phyloP scores from a whole-genome alignment of 352 stramenopile species.

The Phytophthora fragariaefolia region DNA sequence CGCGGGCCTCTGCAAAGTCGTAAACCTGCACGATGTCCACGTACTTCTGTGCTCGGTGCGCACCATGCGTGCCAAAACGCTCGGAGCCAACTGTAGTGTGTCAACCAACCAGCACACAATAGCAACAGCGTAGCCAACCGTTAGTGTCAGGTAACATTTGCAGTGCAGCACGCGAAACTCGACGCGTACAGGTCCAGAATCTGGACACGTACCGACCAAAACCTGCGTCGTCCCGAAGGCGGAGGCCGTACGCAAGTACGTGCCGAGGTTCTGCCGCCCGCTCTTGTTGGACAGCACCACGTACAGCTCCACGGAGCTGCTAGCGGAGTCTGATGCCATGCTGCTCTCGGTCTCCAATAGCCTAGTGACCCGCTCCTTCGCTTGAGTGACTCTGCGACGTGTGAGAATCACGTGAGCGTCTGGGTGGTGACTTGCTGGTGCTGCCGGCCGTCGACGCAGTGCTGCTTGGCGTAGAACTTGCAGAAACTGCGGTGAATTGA shows the following conservation, averaged over 20 bases:
- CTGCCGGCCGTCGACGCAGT: slow-evolving; percentile 52
- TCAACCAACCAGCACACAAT: background rate
- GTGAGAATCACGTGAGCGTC: slow-evolving; percentile 36
- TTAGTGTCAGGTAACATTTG: slow-evolving; percentile 6
- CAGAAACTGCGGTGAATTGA: slow-evolving; percentile 63
- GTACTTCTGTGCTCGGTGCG: slow-evolving; percentile 83
- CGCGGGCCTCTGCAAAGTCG: slow-evolving; percentile 62
- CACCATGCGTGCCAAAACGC: slow-evolving; percentile 81
- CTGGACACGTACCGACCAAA: slow-evolving; percentile 61
- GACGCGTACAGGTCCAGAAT: no score
- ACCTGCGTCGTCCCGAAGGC: slow-evolving; percentile 79
- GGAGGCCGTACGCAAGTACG: slow-evolving; percentile 76
- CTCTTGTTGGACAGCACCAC: slow-evolving; percentile 79
- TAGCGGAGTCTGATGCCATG: slow-evolving; percentile 18
- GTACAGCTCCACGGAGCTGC: slow-evolving; percentile 54
- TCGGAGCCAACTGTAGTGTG: slow-evolving; percentile 63
- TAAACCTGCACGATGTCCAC: slow-evolving; percentile 79
- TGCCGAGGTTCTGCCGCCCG: slow-evolving; percentile 79
- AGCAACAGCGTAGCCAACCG: slow-evolving; percentile 4
- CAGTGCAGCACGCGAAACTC: background rate
- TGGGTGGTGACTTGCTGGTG: slow-evolving; percentile 41
- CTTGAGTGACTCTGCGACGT: slow-evolving; percentile 37
- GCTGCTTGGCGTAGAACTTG: slow-evolving; percentile 65
- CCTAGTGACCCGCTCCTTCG: slow-evolving; percentile 8
- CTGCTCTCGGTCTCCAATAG: slow-evolving; percentile 26